These are phyloP conservation scores for Cyclotella choctawhatcheeana DNA, from an alignment of 108 stramenopile species.

Conservation along the genomic window DNA sequence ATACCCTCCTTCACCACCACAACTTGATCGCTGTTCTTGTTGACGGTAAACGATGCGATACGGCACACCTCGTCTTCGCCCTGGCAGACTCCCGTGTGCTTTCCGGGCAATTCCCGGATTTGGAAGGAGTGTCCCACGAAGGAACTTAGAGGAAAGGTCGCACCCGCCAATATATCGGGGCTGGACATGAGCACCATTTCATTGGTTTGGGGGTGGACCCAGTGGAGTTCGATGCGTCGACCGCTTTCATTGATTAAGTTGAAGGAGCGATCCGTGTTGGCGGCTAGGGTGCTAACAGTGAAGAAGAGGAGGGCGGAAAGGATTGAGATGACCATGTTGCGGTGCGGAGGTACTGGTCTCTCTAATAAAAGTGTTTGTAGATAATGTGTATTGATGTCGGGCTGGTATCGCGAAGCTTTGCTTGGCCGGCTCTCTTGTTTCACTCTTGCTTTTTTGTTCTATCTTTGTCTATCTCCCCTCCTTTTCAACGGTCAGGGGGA, in stretches of 20 bases:
- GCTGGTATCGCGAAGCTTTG: too few relatives aligned
- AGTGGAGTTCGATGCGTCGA: conserved; percentile 65
- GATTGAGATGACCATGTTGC: neutral
- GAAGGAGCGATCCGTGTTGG: conserved; percentile 35
- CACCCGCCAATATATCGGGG: conserved; percentile 62
- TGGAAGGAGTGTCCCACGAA: conserved; percentile 81
- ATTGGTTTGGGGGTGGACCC: conserved; percentile 64
- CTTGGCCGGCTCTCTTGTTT: too few relatives aligned
- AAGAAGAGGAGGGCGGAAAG: neutral
- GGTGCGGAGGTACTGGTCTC: neutral
- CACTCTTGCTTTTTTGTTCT: too few relatives aligned
- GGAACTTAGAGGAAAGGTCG: conserved; percentile 56
- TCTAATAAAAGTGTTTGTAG: too few relatives aligned
- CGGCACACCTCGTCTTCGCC: conserved; percentile 59
- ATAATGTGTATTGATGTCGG: too few relatives aligned
- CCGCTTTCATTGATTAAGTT: conserved; percentile 55
- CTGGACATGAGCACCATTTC: conserved; percentile 57
- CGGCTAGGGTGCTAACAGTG: neutral
- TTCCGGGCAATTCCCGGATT: conserved; percentile 66
- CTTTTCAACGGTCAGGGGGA: too few relatives aligned
- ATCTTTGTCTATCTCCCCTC: too few relatives aligned
- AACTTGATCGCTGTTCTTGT: conserved; percentile 66
- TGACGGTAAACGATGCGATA: conserved; percentile 64
- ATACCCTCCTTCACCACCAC: conserved; percentile 46
- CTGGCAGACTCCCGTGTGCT: conserved; percentile 58